Percentiles rank a stretch among this genome's conserved stretches.
phyloP scores from a whole-genome alignment of 164 flowering plant species.

The Euptelea pleiosperma region DNA sequence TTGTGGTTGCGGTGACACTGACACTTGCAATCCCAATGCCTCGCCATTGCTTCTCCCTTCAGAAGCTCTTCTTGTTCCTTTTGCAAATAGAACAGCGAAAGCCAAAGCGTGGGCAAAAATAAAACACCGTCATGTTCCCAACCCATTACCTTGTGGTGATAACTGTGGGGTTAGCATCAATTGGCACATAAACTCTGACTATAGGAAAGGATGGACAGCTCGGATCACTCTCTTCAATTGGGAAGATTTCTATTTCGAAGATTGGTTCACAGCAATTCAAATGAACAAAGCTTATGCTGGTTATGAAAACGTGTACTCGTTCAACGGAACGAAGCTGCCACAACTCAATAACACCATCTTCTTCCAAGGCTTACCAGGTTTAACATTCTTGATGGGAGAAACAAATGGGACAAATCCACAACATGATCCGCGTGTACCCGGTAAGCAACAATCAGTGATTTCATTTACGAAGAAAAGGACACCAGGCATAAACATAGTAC shows the following conservation, averaged over 20 bases:
- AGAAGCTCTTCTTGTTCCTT: conserved; percentile 69
- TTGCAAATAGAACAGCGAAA: conserved; percentile 48
- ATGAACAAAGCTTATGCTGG: conserved; percentile 45
- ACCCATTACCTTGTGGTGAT: conserved; percentile 58
- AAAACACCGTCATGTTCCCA: conserved; percentile 37
- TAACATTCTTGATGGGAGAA: conserved; percentile 52
- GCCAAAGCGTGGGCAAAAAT: conserved; percentile 62
- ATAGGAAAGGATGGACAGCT: conserved; percentile 68
- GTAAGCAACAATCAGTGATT: too few relatives aligned
- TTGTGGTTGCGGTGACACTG: conserved; percentile 50
- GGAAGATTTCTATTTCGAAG: conserved; percentile 39
- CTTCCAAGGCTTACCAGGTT: conserved; percentile 62
- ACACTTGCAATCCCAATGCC: conserved; percentile 37
- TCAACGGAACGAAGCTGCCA: conserved; percentile 60
- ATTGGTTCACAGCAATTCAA: conserved; percentile 67
- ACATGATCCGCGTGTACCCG: conserved; percentile 63
- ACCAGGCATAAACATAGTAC: conserved; percentile 32
- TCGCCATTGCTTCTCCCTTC: conserved; percentile 56
- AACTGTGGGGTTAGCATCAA: conserved; percentile 78
- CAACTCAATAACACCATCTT: conserved; percentile 49
- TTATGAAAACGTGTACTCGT: conserved; percentile 63
- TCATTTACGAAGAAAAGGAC: conserved; percentile 56
- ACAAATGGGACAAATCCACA: conserved; percentile 48
- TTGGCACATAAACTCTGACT: conserved; percentile 68
- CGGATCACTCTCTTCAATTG: conserved; percentile 74